Conservation (phyloP, 2,329 filamentous ascomycete genomes). For the Ramularia endophylla region DNA sequence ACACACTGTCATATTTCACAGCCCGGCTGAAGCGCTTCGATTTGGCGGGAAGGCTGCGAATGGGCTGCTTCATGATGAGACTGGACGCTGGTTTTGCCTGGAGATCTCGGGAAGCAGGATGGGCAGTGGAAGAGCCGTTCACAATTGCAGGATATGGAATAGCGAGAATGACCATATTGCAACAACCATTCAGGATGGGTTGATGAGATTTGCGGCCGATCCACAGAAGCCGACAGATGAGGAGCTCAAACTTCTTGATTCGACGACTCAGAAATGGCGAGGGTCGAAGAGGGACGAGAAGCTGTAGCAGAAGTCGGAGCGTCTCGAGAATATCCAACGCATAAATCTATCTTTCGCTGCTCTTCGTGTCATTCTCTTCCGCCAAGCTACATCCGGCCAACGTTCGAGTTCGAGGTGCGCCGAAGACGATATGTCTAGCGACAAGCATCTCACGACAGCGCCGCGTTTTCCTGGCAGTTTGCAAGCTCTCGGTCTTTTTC, state of each 20-base stretch:
- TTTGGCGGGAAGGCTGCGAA: slow-evolving; percentile 26
- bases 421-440: no score
- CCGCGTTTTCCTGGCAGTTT: no score
- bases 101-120: slow-evolving; percentile 43
- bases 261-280: slow-evolving; percentile 1
- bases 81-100: slow-evolving; percentile 43
- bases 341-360: no score
- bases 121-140: slow-evolving; percentile 40
- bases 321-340: no score
- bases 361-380: no score
- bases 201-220: slow-evolving; percentile 31
- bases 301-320: neutral
- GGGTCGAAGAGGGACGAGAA: slow-evolving; percentile 3
- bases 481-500: no score
- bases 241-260: slow-evolving; percentile 5
- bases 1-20: slow-evolving; percentile 46
- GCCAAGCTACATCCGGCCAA: no score
- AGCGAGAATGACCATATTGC: slow-evolving; percentile 39
- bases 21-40: slow-evolving; percentile 33
- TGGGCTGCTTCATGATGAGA: slow-evolving; percentile 25
- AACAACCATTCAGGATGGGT: slow-evolving; percentile 46
- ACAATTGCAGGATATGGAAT: slow-evolving; percentile 44
- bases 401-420: no score
- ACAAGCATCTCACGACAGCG: no score
- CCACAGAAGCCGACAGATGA: slow-evolving; percentile 8